Evolutionary conservation across 148 eudicot species (phyloP).

Genomic region (Talinum fruticosum): DNA sequence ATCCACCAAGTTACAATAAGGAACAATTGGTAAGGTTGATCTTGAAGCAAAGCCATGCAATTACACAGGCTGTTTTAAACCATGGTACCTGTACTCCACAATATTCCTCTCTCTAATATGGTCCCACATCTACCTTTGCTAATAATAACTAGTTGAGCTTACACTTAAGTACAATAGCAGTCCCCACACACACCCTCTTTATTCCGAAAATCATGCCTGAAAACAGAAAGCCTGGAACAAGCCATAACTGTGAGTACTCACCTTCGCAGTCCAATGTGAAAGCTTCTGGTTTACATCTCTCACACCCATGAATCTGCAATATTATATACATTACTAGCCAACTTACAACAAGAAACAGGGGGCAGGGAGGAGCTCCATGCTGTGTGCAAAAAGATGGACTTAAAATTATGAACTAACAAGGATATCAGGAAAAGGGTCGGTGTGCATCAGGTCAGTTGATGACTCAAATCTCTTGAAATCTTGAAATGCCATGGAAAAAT

Average conservation of each 20-base stretch:
- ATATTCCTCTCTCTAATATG: not conserved
- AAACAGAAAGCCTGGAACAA: not conserved
- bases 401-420: not conserved
- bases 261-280: constrained; percentile 27
- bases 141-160: not conserved
- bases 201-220: not conserved
- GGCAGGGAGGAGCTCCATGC: not conserved
- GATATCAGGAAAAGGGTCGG: not conserved
- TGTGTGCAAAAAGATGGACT: not conserved
- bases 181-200: too few relatives aligned
- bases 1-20: not conserved
- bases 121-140: too few relatives aligned
- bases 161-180: not conserved
- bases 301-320: constrained; percentile 42
- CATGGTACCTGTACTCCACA: too few relatives aligned
- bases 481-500: not conserved
- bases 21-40: not conserved
- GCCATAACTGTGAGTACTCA: constrained; percentile 20
- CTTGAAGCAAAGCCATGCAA: not conserved
- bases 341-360: not conserved
- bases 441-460: not conserved
- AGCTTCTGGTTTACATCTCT: constrained; percentile 32
- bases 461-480: not conserved
- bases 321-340: constrained; percentile 9
- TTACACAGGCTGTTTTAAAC: too few relatives aligned